phyloP scores from a whole-genome alignment of 257 asterid genomes.

The Datura wrightii region DNA sequence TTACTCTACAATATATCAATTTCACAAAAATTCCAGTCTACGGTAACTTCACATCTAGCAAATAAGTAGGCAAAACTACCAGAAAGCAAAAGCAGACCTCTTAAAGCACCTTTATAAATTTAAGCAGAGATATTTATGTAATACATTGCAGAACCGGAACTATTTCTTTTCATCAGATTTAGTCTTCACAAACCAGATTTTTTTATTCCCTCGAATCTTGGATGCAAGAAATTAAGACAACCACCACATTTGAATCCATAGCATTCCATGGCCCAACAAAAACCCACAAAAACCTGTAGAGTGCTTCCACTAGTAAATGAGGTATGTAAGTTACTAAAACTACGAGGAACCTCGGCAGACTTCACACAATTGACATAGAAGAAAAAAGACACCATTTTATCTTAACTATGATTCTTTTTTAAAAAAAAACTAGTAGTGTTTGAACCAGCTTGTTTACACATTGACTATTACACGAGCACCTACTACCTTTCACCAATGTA shows the following conservation, averaged over 20 bases:
- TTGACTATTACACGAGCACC: not conserved
- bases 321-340: not conserved
- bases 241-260: not conserved
- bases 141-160: not conserved
- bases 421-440: not conserved
- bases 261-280: not conserved
- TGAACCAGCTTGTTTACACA: not conserved
- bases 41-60: not conserved
- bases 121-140: not conserved
- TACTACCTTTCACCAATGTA: slow-evolving; percentile 5
- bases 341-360: slow-evolving; percentile 1
- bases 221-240: not conserved
- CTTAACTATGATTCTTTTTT: not conserved
- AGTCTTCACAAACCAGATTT: not conserved
- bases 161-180: not conserved
- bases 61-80: not conserved
- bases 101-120: not conserved
- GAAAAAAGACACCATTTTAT: not conserved
- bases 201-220: not conserved
- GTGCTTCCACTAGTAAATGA: not conserved
- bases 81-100: not conserved
- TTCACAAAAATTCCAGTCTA: not conserved
- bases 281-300: not conserved
- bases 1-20: slow-evolving; percentile 1
- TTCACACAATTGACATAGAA: not conserved